Conservation (phyloP, 306 rosid species). For the Ziziphus jujuba region DNA sequence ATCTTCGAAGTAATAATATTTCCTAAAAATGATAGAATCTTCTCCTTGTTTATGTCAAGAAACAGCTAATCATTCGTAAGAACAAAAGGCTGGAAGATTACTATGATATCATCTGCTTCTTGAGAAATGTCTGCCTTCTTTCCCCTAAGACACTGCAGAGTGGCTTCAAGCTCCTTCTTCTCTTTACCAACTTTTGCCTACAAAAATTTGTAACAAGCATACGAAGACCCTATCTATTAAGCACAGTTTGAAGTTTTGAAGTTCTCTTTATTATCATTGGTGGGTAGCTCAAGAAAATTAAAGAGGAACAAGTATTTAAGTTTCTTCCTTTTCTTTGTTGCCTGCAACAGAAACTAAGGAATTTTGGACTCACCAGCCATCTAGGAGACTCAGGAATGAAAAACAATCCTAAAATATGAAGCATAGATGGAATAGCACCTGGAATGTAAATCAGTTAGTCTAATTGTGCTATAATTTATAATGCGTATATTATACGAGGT, state of each 20-base stretch:
- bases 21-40: neutral
- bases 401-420: slow-evolving; percentile 59
- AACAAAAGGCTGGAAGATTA: slow-evolving; percentile 9
- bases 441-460: neutral
- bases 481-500: too few species aligned
- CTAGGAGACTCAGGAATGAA: slow-evolving; percentile 93
- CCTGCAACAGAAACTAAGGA: too few species aligned
- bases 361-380: slow-evolving; percentile 68
- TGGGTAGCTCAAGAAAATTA: neutral
- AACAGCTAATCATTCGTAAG: neutral
- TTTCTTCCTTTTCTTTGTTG: neutral
- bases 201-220: slow-evolving; percentile 7
- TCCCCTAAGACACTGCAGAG: slow-evolving; percentile 65
- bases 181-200: slow-evolving; percentile 61
- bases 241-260: neutral
- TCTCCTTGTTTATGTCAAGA: neutral
- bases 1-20: neutral
- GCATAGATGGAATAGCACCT: slow-evolving; percentile 59
- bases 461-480: slow-evolving; percentile 3
- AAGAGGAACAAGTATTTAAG: neutral
- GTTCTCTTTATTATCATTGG: too few species aligned
- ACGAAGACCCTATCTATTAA: too few species aligned
- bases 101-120: slow-evolving; percentile 69
- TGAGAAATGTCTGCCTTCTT: slow-evolving; percentile 44
- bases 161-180: slow-evolving; percentile 51